A percentile compares a stretch with the other conserved stretches of the same genome.
Conservation (phyloP, 257 asterid genomes). For the Anisodus acutangulus region DNA sequence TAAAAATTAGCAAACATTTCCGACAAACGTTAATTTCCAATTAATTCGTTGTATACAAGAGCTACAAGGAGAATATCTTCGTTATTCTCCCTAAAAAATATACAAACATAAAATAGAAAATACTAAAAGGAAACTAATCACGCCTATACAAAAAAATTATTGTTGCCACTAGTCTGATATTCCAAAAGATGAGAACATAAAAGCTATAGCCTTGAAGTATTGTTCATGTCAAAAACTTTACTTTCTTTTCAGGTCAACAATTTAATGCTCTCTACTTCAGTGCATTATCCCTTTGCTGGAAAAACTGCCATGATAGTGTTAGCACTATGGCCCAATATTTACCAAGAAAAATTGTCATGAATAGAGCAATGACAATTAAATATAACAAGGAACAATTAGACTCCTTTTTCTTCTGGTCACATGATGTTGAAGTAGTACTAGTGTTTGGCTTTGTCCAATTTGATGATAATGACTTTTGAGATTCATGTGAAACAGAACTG, state of each 20-base stretch:
- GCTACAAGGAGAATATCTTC: background rate
- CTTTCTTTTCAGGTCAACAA: slow-evolving; percentile 27
- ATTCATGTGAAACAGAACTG: slow-evolving; percentile 13
- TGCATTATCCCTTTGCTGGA: background rate
- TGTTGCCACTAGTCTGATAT: background rate
- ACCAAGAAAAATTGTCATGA: slow-evolving; percentile 40
- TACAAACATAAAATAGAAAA: background rate
- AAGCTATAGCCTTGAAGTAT: background rate
- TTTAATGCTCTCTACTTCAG: slow-evolving; percentile 31
- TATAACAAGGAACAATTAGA: slow-evolving; percentile 28
- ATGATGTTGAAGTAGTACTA: background rate
- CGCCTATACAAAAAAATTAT: background rate
- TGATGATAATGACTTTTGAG: slow-evolving; percentile 19
- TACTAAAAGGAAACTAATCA: background rate
- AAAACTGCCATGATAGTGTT: slow-evolving; percentile 32
- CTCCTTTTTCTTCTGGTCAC: slow-evolving; percentile 2
- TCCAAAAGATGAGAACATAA: background rate
- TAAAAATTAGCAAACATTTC: background rate
- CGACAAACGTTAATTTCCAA: background rate
- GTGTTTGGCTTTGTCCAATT: slow-evolving; percentile 28
- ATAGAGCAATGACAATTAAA: slow-evolving; percentile 35
- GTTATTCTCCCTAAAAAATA: background rate
- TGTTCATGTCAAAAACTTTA: background rate
- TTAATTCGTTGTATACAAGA: background rate
- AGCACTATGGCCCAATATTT: slow-evolving; percentile 39